Conservation (phyloP, 768 basidiomycete species). For the Psilocybe azurescens region DNA sequence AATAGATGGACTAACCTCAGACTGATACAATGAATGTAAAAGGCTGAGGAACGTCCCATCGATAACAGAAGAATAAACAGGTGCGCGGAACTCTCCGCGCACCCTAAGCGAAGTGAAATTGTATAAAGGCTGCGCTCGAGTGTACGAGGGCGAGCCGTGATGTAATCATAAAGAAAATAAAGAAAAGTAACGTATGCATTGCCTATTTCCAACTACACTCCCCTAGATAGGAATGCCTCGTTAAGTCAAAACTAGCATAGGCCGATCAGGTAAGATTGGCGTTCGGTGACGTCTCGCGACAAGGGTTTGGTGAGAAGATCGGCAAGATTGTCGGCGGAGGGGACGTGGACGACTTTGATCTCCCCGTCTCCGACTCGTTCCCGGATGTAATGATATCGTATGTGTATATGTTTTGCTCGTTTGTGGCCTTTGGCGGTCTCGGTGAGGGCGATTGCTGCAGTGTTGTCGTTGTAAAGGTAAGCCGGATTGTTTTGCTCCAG, state of each 20-base stretch:
- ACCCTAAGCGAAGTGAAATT: background rate
- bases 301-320: conserved; percentile 48
- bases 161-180: too few species aligned
- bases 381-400: conserved; percentile 32
- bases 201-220: background rate
- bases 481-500: conserved; percentile 6
- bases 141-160: too few species aligned
- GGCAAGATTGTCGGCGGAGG: conserved; percentile 36
- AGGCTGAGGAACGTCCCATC: background rate
- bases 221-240: background rate
- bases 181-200: too few species aligned
- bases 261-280: background rate
- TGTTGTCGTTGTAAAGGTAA: conserved; percentile 30
- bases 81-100: too few species aligned
- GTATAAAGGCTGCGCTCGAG: background rate
- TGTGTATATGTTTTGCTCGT: conserved; percentile 35
- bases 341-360: conserved; percentile 26
- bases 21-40: background rate
- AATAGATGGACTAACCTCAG: background rate
- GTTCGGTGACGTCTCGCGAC: background rate
- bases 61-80: background rate
- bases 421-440: conserved; percentile 31
- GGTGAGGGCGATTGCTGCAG: conserved; percentile 30
- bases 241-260: background rate
- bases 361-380: conserved; percentile 22